Evolutionary conservation across 2,329 filamentous ascomycete species (phyloP), one percentile per base, ranked within the genome.

Genomic region (Pseudogymnoascus sp.): DNA sequence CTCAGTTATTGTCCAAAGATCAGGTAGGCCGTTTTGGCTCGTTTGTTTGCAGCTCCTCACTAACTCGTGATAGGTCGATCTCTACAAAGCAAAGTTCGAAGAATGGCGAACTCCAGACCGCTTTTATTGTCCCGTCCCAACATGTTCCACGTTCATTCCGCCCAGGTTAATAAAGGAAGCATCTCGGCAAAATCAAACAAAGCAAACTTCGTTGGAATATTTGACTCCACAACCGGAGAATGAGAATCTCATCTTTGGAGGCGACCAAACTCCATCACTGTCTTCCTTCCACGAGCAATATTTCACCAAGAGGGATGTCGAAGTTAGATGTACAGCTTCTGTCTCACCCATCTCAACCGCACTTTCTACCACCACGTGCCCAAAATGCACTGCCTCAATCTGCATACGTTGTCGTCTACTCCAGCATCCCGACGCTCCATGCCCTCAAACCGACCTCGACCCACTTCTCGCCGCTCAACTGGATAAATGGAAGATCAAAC

Each of bases 91-190:
- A 8, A 81, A 78, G 64, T 77, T 78, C 61, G 79, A 82, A 53
- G 79, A 82, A 68, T 79, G 78, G 74, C 70, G 71, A 37, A 79
- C 79, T 2, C 66, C 70, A 3, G 72, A 78, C 25, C 78, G 78
- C 6, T 68, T 78, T 5, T 83, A 82, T 67, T 83, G 81, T 64
- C 80, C 81, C 3, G 67, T 77, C 7, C 74, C 75, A 8, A 75
- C 70, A 7, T 83, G 81, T 67, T 82, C 80, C 0, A 70, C 75
- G 1, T 83, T 82, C 67, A 78, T 83, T 25, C 69, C 76, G 23
- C 69, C 71, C 34, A 72, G 75, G 31, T 65, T 73, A 1, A 56
- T 56, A 34, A 56, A 21, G 50, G 50, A 36, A 56, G 50, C 10
- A 14, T 12, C 28, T 56, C 50, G 28, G 8, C 50, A 36, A 36